phyloP scores from a whole-genome alignment of 2,329 filamentous ascomycete species.

The Xenoacremonium recifei region DNA sequence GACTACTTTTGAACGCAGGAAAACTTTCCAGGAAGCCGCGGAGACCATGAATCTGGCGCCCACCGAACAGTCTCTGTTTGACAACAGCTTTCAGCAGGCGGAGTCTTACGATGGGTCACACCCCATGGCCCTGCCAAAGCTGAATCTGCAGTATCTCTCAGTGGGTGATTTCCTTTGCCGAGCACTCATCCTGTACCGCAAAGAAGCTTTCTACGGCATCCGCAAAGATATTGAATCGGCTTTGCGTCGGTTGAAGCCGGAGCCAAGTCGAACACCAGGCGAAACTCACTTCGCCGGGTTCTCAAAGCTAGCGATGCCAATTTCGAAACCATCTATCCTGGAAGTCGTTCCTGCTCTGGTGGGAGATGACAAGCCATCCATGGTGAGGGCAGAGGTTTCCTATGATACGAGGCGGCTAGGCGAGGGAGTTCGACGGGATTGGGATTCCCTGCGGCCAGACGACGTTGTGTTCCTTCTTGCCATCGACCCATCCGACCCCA shows the following conservation, averaged over 20 bases:
- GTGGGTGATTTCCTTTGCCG: slow-evolving; percentile 97
- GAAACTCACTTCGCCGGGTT: slow-evolving; percentile 76
- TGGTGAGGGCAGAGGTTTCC: slow-evolving; percentile 81
- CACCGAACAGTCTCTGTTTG: slow-evolving; percentile 79
- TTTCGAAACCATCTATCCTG: slow-evolving; percentile 80
- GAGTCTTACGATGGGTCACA: slow-evolving; percentile 84
- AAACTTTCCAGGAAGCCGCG: slow-evolving; percentile 79
- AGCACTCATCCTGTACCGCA: slow-evolving; percentile 83
- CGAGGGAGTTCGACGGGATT: slow-evolving; percentile 75
- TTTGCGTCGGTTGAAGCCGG: slow-evolving; percentile 75
- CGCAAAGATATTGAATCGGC: slow-evolving; percentile 85
- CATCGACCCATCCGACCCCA: slow-evolving; percentile 60
- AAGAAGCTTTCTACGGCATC: slow-evolving; percentile 91
- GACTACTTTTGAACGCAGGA: slow-evolving; percentile 70
- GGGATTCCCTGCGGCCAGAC: slow-evolving; percentile 82
- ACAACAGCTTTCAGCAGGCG: slow-evolving; percentile 73
- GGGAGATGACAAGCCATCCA: slow-evolving; percentile 77
- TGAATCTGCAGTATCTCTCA: slow-evolving; percentile 94
- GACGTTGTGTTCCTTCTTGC: slow-evolving; percentile 88
- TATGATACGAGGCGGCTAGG: slow-evolving; percentile 80
- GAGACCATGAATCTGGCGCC: slow-evolving; percentile 74
- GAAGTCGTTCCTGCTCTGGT: slow-evolving; percentile 83
- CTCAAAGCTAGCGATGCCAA: slow-evolving; percentile 88
- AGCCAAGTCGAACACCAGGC: slow-evolving; percentile 55
- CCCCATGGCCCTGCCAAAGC: slow-evolving; percentile 86